A percentile compares a stretch with the other conserved stretches of the same genome.
Evolutionary conservation across 257 asterid genomes (phyloP).

Genomic region (Lithospermum erythrorhizon): DNA sequence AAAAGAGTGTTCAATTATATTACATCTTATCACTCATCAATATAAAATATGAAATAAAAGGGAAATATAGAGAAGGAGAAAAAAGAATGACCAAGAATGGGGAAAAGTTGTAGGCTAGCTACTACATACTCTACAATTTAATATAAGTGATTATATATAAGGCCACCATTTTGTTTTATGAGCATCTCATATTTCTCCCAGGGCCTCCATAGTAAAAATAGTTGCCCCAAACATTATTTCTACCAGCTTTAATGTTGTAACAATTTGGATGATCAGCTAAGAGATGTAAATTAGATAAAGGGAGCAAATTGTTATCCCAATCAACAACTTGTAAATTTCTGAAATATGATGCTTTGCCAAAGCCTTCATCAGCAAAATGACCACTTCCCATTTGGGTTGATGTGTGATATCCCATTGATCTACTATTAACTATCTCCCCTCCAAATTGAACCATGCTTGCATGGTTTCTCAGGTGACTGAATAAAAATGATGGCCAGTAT

Average conservation of each 20-base stretch:
- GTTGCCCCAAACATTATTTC: conserved; percentile 79
- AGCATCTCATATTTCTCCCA: conserved; percentile 68
- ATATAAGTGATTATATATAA: conserved; percentile 16
- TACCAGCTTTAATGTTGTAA: conserved; percentile 69
- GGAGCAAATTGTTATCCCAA: conserved; percentile 82
- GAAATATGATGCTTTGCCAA: conserved; percentile 74
- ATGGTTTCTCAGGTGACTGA: conserved; percentile 56
- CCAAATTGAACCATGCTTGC: conserved; percentile 93
- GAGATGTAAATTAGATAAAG: conserved; percentile 57
- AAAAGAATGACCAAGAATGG: neutral
- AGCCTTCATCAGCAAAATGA: conserved; percentile 78
- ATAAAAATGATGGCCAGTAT: conserved; percentile 76
- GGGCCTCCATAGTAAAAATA: conserved; percentile 94
- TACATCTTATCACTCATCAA: neutral
- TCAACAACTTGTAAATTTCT: conserved; percentile 82
- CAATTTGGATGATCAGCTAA: conserved; percentile 88
- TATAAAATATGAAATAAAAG: neutral
- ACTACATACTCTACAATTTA: neutral
- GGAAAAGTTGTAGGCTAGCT: neutral
- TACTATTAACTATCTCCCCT: conserved; percentile 71
- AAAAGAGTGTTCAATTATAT: neutral
- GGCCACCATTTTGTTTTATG: conserved; percentile 20
- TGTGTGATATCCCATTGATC: conserved; percentile 66
- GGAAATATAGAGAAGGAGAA: neutral
- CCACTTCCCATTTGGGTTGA: conserved; percentile 96